These are phyloP conservation scores for Daldinia bambusicola DNA, from an alignment of 495 filamentous ascomycete genomes.

Conservation along the genomic window DNA sequence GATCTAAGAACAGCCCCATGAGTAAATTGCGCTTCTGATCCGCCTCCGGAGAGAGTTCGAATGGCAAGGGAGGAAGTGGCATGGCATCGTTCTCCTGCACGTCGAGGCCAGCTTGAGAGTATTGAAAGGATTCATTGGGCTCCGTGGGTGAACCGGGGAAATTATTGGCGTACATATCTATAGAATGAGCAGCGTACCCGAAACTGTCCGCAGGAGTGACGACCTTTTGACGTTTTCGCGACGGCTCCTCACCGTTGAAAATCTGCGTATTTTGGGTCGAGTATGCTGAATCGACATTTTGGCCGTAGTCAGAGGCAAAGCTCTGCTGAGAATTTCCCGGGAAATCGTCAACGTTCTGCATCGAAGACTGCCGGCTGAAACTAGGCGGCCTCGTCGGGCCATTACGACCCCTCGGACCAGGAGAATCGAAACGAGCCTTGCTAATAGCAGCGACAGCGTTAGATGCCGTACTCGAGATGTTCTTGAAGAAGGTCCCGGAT, in stretches of 20 bases:
- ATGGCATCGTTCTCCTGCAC: constrained; percentile 62
- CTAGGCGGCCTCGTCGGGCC: constrained; percentile 60
- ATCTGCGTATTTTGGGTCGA: constrained; percentile 52
- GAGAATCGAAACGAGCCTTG: constrained; percentile 93
- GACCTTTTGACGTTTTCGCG: constrained; percentile 76
- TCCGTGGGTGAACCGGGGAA: constrained; percentile 79
- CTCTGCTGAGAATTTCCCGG: constrained; percentile 62
- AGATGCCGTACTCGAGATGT: constrained; percentile 91
- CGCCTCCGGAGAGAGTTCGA: constrained; percentile 69
- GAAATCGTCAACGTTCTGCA: constrained; percentile 66
- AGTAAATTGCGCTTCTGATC: constrained; percentile 81
- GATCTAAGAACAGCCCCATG: constrained; percentile 88
- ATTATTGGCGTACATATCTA: constrained; percentile 61
- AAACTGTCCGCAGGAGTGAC: constrained; percentile 60
- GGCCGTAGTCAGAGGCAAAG: constrained; percentile 57
- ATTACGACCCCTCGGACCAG: constrained; percentile 69
- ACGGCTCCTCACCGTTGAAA: constrained; percentile 75
- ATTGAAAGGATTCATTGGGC: constrained; percentile 84
- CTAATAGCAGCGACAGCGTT: constrained; percentile 93
- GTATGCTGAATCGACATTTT: constrained; percentile 60
- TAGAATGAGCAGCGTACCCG: constrained; percentile 59
- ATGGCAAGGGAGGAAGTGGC: constrained; percentile 75
- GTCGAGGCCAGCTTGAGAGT: constrained; percentile 66
- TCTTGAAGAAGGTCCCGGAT: constrained; percentile 91
- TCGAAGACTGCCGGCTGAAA: constrained; percentile 66